These are phyloP conservation scores for Podaxis carcinomalis DNA, from an alignment of 768 basidiomycete genomes.

Conservation along the genomic window DNA sequence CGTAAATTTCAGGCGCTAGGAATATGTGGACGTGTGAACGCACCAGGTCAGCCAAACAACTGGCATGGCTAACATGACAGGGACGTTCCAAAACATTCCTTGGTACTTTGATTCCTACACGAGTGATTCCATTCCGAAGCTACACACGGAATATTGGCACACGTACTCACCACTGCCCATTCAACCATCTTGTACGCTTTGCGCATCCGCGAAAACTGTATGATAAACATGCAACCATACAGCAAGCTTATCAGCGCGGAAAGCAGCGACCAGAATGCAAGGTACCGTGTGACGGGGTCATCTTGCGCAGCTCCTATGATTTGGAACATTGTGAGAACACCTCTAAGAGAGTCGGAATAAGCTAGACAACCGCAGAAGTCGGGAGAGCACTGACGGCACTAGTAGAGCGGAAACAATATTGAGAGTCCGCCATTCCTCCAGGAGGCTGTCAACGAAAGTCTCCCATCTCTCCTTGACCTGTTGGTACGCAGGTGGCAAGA, in stretches of 20 bases:
- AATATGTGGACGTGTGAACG: background rate
- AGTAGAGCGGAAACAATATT: background rate
- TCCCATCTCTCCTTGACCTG: background rate
- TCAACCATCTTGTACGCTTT: constrained; percentile 54
- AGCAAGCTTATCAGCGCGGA: constrained; percentile 56
- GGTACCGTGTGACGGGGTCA: constrained; percentile 49
- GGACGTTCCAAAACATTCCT: background rate
- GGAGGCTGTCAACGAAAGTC: background rate
- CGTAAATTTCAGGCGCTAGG: background rate
- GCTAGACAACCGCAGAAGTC: background rate
- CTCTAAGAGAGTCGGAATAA: constrained; percentile 12
- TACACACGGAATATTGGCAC: background rate
- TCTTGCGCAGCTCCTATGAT: constrained; percentile 30
- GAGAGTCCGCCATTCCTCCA: background rate
- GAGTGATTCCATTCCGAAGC: background rate
- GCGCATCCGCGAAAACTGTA: constrained; percentile 60
- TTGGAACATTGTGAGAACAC: constrained; percentile 27
- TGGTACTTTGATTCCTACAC: background rate
- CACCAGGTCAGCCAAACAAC: background rate
- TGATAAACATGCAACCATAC: constrained; percentile 57
- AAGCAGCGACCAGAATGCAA: constrained; percentile 48
- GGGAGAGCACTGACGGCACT: background rate
- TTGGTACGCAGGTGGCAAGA: background rate
- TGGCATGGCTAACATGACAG: background rate
- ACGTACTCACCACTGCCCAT: constrained; percentile 46